Evolutionary conservation across 345 rosid species (phyloP).

Genomic region (Aquilaria yunnanensis): DNA sequence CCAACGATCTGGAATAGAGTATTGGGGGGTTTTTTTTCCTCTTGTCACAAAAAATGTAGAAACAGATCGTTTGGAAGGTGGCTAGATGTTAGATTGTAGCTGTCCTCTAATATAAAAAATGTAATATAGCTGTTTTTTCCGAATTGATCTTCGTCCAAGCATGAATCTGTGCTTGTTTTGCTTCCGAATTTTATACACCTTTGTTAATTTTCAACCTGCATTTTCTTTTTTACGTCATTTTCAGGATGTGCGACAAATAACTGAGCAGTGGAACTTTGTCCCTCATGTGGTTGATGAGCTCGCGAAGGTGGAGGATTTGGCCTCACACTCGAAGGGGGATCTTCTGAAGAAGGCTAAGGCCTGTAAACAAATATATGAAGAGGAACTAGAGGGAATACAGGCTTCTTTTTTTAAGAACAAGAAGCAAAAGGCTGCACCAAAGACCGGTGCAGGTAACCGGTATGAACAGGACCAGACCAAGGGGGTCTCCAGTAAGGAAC

Average conservation of each 20-base stretch:
- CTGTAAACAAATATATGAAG: conserved; percentile 55
- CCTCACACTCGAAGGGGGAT: conserved; percentile 39
- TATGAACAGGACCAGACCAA: conserved; percentile 12
- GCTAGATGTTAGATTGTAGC: no score
- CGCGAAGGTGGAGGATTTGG: conserved; percentile 30
- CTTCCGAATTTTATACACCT: no score
- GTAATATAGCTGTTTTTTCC: no score
- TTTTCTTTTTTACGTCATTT: conserved; percentile 7
- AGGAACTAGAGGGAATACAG: conserved; percentile 30
- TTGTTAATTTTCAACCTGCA: not conserved
- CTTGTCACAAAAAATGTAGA: no score
- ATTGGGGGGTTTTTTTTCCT: no score
- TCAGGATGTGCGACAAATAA: conserved; percentile 45
- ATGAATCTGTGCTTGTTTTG: no score
- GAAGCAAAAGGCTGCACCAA: conserved; percentile 21
- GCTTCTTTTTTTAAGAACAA: conserved; percentile 12
- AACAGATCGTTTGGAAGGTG: no score
- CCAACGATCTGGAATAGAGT: no score
- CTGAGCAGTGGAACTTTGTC: conserved; percentile 81
- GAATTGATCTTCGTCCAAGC: no score
- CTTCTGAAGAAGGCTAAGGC: conserved; percentile 47
- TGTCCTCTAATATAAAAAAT: no score
- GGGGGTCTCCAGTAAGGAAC: conserved; percentile 14
- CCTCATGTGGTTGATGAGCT: conserved; percentile 82
- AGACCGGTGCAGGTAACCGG: conserved; percentile 13